Base-by-base conservation (phyloP, 129 eudicot genomes). In the Pulicaria dysenterica region DNA sequence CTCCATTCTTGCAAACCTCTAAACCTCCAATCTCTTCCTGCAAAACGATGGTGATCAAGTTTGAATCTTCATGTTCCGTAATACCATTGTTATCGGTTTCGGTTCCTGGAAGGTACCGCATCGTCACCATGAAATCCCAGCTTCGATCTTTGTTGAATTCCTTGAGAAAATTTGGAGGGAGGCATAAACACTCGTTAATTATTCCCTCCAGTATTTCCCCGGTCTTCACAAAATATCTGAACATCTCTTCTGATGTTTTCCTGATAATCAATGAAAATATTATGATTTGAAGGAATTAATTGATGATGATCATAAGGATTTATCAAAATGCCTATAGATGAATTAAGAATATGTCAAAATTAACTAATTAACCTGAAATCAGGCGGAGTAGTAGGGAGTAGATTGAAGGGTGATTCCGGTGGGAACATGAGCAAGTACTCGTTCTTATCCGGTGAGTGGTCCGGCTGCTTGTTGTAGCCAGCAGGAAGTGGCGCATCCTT, bases 1-100 rank as follows among this genome's bases (percentile, higher is more conserved):
- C 72, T 3, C 87, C 87, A 39, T 81, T 72, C 61, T 86, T 83
- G 53, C 19, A 39, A 31, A 84, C 85, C 73, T 83, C 81, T 49
- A 86, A 85, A 34, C 96, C 96, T 46, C 89, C 91, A n/a, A 77
- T 31, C 44, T 86, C 85, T 53, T 86, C 89, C 57, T 86, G 96
- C 60, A 85, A 72, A 19, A 89, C 82, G 6, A 89, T 66, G 38
- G 91, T 76, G 47, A 86, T 34, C 7, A 68, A n/a, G 51, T 83
- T 86, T 15, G 58, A 83, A 16, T 86, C 91, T 79, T 82, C 84
- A 9, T 89, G 96, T 66, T 80, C 85, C 5, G 79, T 11, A 13
- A 69, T 44, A 60, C 91, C 96, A n/a, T 31, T 63, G 48, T 84
- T 79, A 42, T 86, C 87, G 2, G 43, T 61, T 55, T 79, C 81